Conservation (phyloP, 768 basidiomycete species). For the Cubamyces sp. region DNA sequence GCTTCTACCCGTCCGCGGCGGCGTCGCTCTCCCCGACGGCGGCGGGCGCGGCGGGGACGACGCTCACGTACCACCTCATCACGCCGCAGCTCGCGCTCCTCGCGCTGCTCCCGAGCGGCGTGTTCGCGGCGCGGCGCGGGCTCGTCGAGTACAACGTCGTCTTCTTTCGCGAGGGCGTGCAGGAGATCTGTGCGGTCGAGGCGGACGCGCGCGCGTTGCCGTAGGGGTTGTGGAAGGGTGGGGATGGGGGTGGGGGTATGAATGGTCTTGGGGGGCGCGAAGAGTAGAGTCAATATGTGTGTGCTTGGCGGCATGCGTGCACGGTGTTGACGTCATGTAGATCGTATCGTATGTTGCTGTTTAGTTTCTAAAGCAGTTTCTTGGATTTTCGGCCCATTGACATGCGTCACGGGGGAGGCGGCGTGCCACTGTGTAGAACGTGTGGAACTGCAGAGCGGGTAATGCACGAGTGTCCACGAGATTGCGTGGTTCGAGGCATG, state of each 20-base stretch:
- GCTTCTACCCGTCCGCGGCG: conserved; percentile 73
- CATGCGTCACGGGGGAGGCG: no score
- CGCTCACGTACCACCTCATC: conserved; percentile 84
- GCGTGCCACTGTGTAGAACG: no score
- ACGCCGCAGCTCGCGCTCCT: conserved; percentile 73
- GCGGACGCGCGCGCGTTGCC: conserved; percentile 49
- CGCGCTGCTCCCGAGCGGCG: conserved; percentile 71
- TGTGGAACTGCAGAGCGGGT: no score
- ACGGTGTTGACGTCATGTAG: not conserved
- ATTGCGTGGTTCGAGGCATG: no score
- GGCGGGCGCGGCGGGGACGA: conserved; percentile 56
- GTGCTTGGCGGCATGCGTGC: no score
- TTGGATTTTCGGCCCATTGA: no score
- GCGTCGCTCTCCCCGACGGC: conserved; percentile 61
- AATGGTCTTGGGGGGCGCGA: no score
- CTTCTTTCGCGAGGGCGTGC: conserved; percentile 80
- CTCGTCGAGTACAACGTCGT: conserved; percentile 88
- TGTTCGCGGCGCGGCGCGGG: conserved; percentile 73
- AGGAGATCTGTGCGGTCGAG: conserved; percentile 82
- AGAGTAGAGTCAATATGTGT: not conserved
- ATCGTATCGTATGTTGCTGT: no score
- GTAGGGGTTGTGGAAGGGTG: no score
- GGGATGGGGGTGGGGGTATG: no score
- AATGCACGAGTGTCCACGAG: no score
- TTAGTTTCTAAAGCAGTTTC: no score